These are phyloP conservation scores for Beauveria caledonica DNA, from an alignment of 2,329 filamentous ascomycete genomes.

Conservation along the genomic window DNA sequence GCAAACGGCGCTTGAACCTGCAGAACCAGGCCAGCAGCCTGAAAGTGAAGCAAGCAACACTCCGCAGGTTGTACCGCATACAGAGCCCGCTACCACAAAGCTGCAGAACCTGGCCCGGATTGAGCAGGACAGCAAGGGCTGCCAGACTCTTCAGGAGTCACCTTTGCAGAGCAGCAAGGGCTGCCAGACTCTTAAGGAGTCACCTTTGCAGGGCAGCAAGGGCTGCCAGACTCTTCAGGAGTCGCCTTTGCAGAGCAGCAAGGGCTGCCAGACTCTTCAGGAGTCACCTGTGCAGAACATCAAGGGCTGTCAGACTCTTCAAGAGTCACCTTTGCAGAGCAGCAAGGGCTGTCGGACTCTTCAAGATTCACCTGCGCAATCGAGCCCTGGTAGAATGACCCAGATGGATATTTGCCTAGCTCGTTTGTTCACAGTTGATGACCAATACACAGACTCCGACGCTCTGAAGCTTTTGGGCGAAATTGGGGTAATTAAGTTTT, in stretches of 20 bases:
- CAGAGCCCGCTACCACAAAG: background rate
- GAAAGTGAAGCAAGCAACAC: background rate
- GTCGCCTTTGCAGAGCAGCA: background rate
- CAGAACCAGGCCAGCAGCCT: background rate
- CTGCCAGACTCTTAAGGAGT: too few species aligned
- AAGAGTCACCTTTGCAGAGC: background rate
- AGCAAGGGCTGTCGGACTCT: background rate
- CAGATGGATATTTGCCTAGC: background rate
- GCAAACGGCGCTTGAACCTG: background rate
- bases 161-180: background rate
- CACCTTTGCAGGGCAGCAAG: background rate
- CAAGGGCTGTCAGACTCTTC: background rate
- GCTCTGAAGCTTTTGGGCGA: background rate
- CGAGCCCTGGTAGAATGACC: background rate
- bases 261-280: too few species aligned
- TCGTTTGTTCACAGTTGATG: background rate
- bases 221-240: background rate
- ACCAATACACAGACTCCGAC: background rate
- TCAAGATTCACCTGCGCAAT: background rate
- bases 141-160: too few species aligned
- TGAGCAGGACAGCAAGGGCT: background rate
- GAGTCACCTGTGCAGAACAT: background rate
- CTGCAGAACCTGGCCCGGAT: background rate
- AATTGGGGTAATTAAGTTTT: background rate
- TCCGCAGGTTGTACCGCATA: background rate